phyloP scores from a whole-genome alignment of 2,329 filamentous ascomycete genomes.

The Aspergillus sp. region DNA sequence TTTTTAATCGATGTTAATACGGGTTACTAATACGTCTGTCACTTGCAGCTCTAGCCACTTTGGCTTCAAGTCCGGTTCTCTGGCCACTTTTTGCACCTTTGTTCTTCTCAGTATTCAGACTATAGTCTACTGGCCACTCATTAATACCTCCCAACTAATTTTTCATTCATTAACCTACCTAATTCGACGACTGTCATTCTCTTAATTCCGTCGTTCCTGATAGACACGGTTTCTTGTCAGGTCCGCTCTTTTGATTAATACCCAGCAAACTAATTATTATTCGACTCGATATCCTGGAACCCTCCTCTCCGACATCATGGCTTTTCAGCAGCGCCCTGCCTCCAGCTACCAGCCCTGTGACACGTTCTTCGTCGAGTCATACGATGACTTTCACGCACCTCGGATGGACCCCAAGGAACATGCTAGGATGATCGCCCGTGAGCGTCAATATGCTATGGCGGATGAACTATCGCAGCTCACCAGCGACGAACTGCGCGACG shows the following conservation, averaged over 20 bases:
- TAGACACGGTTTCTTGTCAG: constrained; percentile 30
- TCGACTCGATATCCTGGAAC: constrained; percentile 10
- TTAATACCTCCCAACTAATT: constrained; percentile 50
- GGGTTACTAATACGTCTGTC: constrained; percentile 23
- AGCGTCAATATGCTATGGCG: constrained; percentile 79
- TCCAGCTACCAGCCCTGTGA: constrained; percentile 57
- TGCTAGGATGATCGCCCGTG: constrained; percentile 66
- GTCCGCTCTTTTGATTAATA: constrained; percentile 34
- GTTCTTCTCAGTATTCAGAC: constrained; percentile 24
- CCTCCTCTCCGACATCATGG: constrained; percentile 41
- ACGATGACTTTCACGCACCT: constrained; percentile 40
- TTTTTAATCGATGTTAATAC: constrained; percentile 9
- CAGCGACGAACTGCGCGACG: constrained; percentile 85
- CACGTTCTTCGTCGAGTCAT: constrained; percentile 59
- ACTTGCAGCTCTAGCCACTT: constrained; percentile 25
- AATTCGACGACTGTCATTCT: constrained; percentile 45
- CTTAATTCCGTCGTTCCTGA: constrained; percentile 38
- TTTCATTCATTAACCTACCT: constrained; percentile 45
- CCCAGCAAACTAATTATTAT: constrained; percentile 17
- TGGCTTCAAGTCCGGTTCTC: constrained; percentile 23
- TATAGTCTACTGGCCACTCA: constrained; percentile 37
- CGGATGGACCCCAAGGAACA: constrained; percentile 66
- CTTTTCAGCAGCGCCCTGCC: constrained; percentile 44
- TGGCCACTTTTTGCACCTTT: constrained; percentile 14
- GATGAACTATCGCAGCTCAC: constrained; percentile 80